phyloP scores from a whole-genome alignment of 1,284 basidiomycete species.

The Sphagnurus paluster region DNA sequence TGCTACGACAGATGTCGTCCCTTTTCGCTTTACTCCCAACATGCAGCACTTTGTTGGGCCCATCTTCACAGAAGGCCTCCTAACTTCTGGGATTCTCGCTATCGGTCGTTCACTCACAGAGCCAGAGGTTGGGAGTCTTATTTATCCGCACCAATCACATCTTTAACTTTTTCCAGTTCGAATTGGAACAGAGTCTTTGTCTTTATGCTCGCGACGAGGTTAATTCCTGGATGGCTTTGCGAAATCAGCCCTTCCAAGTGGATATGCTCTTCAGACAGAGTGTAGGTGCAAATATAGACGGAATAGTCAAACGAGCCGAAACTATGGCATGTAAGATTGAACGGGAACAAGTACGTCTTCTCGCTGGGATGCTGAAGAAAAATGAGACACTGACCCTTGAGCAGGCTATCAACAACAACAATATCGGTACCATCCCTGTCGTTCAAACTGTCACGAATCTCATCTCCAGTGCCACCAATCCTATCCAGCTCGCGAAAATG shows the following conservation, averaged over 20 bases:
- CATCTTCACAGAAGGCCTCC: slow-evolving; percentile 86
- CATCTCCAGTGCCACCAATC: slow-evolving; percentile 76
- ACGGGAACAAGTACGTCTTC: slow-evolving; percentile 65
- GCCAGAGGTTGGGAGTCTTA: slow-evolving; percentile 68
- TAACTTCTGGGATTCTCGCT: slow-evolving; percentile 87
- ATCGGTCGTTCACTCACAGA: slow-evolving; percentile 90
- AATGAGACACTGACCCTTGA: background rate
- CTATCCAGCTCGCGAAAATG: slow-evolving; percentile 78
- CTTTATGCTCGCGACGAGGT: slow-evolving; percentile 95
- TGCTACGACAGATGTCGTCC: slow-evolving; percentile 83
- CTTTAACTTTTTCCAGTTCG: slow-evolving; percentile 58
- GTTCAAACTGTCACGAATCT: slow-evolving; percentile 85
- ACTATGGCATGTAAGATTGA: slow-evolving; percentile 84
- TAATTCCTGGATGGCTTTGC: slow-evolving; percentile 64
- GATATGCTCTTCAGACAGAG: slow-evolving; percentile 69
- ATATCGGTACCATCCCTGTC: slow-evolving; percentile 51
- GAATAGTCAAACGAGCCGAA: slow-evolving; percentile 84
- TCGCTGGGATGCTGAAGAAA: background rate
- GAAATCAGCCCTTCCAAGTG: slow-evolving; percentile 49
- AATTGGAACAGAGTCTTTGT: slow-evolving; percentile 86
- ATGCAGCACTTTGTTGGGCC: slow-evolving; percentile 94
- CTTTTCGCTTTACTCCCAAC: slow-evolving; percentile 97
- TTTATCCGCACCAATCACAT: slow-evolving; percentile 8
- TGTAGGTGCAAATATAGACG: slow-evolving; percentile 76
- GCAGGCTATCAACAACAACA: slow-evolving; percentile 32